Base-by-base conservation (phyloP, 2,329 filamentous ascomycete genomes). In the Phoma herbarum region DNA sequence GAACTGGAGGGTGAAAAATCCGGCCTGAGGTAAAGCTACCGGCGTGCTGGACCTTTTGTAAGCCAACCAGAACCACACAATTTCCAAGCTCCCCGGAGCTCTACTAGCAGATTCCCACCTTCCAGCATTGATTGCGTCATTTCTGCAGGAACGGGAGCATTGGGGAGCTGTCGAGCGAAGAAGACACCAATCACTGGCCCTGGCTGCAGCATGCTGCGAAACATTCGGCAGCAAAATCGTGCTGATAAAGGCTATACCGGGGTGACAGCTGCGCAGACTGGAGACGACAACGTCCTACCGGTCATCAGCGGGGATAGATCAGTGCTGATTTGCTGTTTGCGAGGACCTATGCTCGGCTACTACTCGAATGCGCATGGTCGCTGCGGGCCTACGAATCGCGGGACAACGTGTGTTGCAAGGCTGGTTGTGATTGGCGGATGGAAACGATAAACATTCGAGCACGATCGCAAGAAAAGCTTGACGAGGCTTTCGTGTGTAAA, bases 21-120 rank as follows among this genome's bases (percentile, higher is more conserved):
- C 12, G 55, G 50, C 49, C 49, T 63, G 49, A 23, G 16, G 23
- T 25, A 47, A 26, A 42, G 39, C 2, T n/a, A 59, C 57, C 57
- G 58, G 59, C 39, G 23, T 29, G 12, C 26, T 41, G 53, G 50
- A 18, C 51, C 52, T 70, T 70, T 68, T 73, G 69, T 72, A 73
- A 47, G 10, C 44, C 18, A 42, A 41, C 20, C 37, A 51, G n/a
- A 29, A 31, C 2, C 4, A 39, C 50, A 23, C n/a, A 52, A 45
- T 52, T 51, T 50, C 39, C 22, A 59, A 55, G 41, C 56, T 56
- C 26, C 42, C 20, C 29, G 20, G 33, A 37, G 49, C 52, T 41
- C 26, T 31, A 29, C 20, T 20, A 60, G 63, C 59, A 52, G 31
- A 31, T 31, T 22, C 45, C 52, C 41, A 52, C 44, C 46, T 25